phyloP scores from a whole-genome alignment of 345 rosid species.

The Carallia brachiata region DNA sequence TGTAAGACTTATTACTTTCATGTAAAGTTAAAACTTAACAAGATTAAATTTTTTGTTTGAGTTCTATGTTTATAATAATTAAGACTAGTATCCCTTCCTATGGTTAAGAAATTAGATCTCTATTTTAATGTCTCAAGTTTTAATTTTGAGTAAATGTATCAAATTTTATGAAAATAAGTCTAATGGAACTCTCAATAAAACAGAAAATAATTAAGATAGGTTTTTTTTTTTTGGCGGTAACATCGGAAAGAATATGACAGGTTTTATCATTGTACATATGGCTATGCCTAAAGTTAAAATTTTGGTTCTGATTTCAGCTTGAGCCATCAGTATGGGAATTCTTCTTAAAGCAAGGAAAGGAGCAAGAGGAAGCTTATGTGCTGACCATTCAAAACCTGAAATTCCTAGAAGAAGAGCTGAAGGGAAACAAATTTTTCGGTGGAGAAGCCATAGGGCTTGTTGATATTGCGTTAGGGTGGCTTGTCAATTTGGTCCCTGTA shows the following conservation, averaged over 20 bases:
- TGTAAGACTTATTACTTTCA: no score
- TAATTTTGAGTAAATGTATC: no score
- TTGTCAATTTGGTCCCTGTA: constrained; percentile 20
- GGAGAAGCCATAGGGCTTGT: constrained; percentile 38
- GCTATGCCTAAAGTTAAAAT: not conserved
- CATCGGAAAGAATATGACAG: not conserved
- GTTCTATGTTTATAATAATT: no score
- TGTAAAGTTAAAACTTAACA: no score
- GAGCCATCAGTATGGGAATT: constrained; percentile 21
- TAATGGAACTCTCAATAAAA: no score
- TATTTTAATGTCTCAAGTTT: no score
- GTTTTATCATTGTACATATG: not conserved
- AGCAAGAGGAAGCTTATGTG: constrained; percentile 26
- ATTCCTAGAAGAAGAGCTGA: constrained; percentile 35
- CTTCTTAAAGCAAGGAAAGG: constrained; percentile 21
- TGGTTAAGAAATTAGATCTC: no score
- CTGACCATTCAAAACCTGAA: constrained; percentile 18
- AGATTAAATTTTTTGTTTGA: no score
- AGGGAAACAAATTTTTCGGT: constrained; percentile 40
- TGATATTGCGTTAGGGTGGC: constrained; percentile 43
- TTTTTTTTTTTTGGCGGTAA: no score
- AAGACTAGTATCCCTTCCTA: no score
- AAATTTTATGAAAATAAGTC: no score
- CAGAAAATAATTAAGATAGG: no score
- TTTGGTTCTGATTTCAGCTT: constrained; percentile 13